Base-by-base conservation (phyloP, 1,284 basidiomycete species). In the Cronartium quercuum region DNA sequence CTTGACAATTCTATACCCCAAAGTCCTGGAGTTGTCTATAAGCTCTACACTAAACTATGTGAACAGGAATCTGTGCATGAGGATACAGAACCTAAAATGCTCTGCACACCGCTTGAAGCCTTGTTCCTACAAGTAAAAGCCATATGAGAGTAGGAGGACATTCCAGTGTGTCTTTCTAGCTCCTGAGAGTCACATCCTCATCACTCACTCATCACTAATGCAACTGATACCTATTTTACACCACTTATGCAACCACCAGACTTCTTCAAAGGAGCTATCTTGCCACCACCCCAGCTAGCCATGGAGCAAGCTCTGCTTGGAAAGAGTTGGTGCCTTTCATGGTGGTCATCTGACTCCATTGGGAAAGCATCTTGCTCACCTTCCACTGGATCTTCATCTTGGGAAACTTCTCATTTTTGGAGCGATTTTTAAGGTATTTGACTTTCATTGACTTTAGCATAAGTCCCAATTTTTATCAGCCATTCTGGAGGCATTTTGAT, bases 331-430 rank as follows among this genome's bases (percentile, higher is more conserved):
- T 12, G 93, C 92, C 0, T 84, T 94, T 24, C 85, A 87, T 76
- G 81, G 84, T 18, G 84, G 87, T 41, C 78, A 85, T 63, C 81
- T 96, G 65, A 96, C 93, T 0, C 87, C 93, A 6, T 84, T 97
- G 1, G 94, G 94, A 2, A 85, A 87, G 77, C 89, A 95, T 82
- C 87, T 95, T 81, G 86, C 90, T 4, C 86, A 89, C 82, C 85
- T 97, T 38, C 94, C 94, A 0, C 84, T 96, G 35, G 94, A 97
- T 82, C 83, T 96, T n/a, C 86, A 92, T 62, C 85, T 97, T 24
- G 91, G 88, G 44, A 97, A 97, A 85, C 88, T 90, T 73, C 75
- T 82, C 42, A 77, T 82, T 62, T 78, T 82, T 47, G 80, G 78
- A 6, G 77, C 77, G 24, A 76, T 81, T 62, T 82, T 82, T 76